Evolutionary conservation across 345 rosid species (phyloP), one percentile per base, ranked within the genome.

Genomic region (Salix brachista): DNA sequence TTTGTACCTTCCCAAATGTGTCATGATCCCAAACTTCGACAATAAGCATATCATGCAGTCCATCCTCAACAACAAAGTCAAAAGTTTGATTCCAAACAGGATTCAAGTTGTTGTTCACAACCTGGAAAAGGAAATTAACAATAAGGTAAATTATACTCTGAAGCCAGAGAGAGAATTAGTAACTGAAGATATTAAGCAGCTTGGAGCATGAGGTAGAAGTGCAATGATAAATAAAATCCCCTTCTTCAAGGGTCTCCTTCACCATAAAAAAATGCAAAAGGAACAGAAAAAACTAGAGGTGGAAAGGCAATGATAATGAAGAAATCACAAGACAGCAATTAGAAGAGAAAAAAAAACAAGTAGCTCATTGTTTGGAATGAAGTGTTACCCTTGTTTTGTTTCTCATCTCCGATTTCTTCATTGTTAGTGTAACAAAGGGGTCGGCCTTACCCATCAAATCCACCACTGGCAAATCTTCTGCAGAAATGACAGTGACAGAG

Each of bases 31-130:
- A 93, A 30, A 96, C 86, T 89, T 96, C 99, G 64, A 88, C 83
- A 56, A 96, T 88, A 73, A 96, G 91, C 99, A 96, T 91, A 66
- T 96, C 99, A 75, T 96, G 99, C 60, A 94, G 86, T 75, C 98
- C 99, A 61, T 94, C 98, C 87, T 96, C 99, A 23, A 96, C 94
- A 65, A 96, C 97, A 68, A 96, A 94, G 83, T 96, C 99, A 83
- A 94, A 96, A 48, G 97, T 94, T 83, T 96, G 99, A 82, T 94
- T 90, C 99, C 99, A 96, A 46, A 91, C 93, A 1, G 99, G 99
- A 88, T 93, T 91, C 81, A 94, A 83, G 86, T 91, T 81, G 76
- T 96, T 89, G 78, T 94, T 91, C 77, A 94, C 97, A 42, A 96
- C 99, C 97, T 96, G 86, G 73, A 71, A 72, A 76, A 77, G 72